A percentile compares a stretch with the other conserved stretches of the same genome.
Evolutionary conservation across 208 protist genomes (phyloP).

Genomic region (Borovskyia barvae): DNA sequence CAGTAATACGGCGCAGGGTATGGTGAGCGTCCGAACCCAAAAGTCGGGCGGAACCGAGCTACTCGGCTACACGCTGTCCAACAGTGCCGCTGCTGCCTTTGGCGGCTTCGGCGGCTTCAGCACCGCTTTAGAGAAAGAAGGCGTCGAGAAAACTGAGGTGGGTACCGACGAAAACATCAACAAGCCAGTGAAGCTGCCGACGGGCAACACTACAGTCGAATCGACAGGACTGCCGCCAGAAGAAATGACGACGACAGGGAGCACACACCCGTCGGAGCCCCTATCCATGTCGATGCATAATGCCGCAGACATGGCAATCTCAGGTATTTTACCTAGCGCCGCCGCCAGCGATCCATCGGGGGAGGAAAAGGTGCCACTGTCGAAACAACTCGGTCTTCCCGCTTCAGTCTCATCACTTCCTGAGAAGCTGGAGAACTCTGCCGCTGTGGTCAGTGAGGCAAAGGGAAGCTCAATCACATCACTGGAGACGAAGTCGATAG

Average conservation of each 20-base stretch:
- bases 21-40: slow-evolving; percentile 25
- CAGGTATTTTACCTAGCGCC: no score
- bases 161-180: neutral
- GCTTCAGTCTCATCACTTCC: no score
- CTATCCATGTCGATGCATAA: no score
- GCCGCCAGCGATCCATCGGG: no score
- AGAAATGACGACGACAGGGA: neutral
- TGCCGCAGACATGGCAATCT: no score
- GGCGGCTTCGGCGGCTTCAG: slow-evolving; percentile 27
- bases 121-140: slow-evolving; percentile 27
- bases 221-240: neutral
- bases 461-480: neutral
- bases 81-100: slow-evolving; percentile 22
- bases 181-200: neutral
- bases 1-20: slow-evolving; percentile 8
- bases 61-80: slow-evolving; percentile 28
- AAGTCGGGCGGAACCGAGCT: slow-evolving; percentile 29
- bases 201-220: neutral
- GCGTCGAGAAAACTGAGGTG: neutral
- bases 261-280: no score
- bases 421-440: no score
- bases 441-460: no score
- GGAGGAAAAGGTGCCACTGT: no score
- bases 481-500: neutral
- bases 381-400: no score